phyloP scores from a whole-genome alignment of 257 asterid species.

The Ehretia macrophylla region DNA sequence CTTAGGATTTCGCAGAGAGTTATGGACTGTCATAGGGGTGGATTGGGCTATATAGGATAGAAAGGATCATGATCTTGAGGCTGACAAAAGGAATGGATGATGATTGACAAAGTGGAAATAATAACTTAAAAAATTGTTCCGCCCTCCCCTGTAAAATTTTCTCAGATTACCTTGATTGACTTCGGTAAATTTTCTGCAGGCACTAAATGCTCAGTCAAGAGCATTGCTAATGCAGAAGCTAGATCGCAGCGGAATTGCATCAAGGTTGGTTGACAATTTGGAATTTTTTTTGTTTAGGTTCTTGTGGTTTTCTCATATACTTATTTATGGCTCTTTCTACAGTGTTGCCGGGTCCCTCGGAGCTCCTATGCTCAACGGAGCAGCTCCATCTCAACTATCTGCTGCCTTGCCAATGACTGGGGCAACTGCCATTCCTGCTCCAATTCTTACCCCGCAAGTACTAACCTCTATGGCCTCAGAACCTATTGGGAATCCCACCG shows the following conservation, averaged over 20 bases:
- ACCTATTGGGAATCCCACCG: constrained; percentile 94
- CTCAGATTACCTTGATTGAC: not conserved
- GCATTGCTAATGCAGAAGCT: constrained; percentile 93
- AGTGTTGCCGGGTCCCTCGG: constrained; percentile 75
- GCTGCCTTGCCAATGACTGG: constrained; percentile 66
- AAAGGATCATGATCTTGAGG: too few species aligned
- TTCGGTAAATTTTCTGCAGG: constrained; percentile 33
- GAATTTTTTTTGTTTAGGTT: not conserved
- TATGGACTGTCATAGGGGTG: too few species aligned
- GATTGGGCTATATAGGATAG: too few species aligned
- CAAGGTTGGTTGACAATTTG: constrained; percentile 45
- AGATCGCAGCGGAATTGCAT: constrained; percentile 87
- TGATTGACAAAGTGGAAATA: too few species aligned
- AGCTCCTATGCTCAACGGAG: constrained; percentile 63
- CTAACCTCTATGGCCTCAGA: constrained; percentile 60
- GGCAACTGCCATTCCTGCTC: constrained; percentile 36
- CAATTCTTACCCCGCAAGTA: constrained; percentile 53
- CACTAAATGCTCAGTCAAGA: constrained; percentile 94
- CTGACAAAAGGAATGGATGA: too few species aligned
- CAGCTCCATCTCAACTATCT: constrained; percentile 54
- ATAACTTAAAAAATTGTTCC: too few species aligned
- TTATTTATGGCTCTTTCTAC: constrained; percentile 13
- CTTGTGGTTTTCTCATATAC: not conserved
- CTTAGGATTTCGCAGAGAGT: too few species aligned
- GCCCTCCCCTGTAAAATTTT: not conserved